Conservation (phyloP, 2,329 filamentous ascomycete genomes). For the Neocatenulostroma microsporum region DNA sequence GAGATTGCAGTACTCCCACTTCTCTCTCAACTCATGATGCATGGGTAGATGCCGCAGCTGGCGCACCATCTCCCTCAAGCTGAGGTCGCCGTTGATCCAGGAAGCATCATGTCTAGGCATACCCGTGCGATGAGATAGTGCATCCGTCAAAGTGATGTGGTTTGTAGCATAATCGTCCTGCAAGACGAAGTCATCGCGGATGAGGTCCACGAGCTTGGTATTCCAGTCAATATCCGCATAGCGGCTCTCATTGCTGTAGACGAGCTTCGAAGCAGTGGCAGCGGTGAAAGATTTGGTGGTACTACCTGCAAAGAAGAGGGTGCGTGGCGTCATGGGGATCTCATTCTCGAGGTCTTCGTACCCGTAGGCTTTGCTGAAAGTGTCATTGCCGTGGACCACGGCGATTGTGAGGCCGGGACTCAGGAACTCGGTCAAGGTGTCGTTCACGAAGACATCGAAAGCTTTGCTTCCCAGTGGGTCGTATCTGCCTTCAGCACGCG, state of each 20-base stretch:
- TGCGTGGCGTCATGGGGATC: background rate
- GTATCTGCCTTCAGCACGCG: too few species aligned
- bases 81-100: slow-evolving; percentile 20
- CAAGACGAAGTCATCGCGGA: slow-evolving; percentile 31
- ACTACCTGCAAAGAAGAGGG: slow-evolving; percentile 19
- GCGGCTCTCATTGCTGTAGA: slow-evolving; percentile 17
- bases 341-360: background rate
- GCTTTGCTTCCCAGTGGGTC: too few species aligned
- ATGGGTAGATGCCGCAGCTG: slow-evolving; percentile 37
- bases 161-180: slow-evolving; percentile 23
- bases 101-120: slow-evolving; percentile 27
- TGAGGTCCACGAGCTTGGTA: slow-evolving; percentile 29
- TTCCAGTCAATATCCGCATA: slow-evolving; percentile 28
- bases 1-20: slow-evolving; percentile 46
- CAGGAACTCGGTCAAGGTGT: background rate
- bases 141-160: slow-evolving; percentile 29
- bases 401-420: slow-evolving; percentile 6
- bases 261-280: slow-evolving; percentile 18
- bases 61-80: slow-evolving; percentile 32
- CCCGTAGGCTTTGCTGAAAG: slow-evolving; percentile 5
- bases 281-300: slow-evolving; percentile 29
- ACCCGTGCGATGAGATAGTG: slow-evolving; percentile 31
- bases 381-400: slow-evolving; percentile 6
- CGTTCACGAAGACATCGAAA: slow-evolving; percentile 6
- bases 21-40: slow-evolving; percentile 34